These are phyloP conservation scores for Silene coronaria DNA, from an alignment of 179 eudicot species.

Conservation along the genomic window DNA sequence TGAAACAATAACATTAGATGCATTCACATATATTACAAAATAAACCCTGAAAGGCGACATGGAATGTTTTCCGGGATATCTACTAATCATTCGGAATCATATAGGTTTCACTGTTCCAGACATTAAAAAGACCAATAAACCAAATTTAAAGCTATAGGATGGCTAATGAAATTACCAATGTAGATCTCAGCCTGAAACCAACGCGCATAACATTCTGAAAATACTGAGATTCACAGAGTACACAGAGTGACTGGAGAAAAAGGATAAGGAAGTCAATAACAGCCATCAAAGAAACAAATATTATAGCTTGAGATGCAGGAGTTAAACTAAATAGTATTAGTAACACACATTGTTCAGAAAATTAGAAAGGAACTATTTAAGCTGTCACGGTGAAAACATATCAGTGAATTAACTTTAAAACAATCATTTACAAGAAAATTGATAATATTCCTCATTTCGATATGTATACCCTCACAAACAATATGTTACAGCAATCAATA, in stretches of 20 bases:
- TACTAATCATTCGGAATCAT: not conserved
- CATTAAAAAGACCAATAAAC: not conserved
- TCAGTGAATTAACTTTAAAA: not conserved
- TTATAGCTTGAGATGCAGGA: not conserved
- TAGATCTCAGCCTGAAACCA: conserved; percentile 66
- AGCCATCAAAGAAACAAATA: not conserved
- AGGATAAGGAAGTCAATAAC: conserved; percentile 16
- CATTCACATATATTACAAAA: not conserved
- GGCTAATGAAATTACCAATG: conserved; percentile 38
- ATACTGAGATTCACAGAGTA: conserved; percentile 64
- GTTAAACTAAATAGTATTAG: conserved; percentile 4
- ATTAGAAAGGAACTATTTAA: not conserved
- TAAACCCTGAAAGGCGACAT: not conserved
- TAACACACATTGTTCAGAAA: not conserved
- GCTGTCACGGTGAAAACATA: not conserved
- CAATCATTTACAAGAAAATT: not conserved
- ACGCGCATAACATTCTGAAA: conserved; percentile 63
- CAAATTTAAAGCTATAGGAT: not conserved
- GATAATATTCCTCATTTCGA: not conserved
- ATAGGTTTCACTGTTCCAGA: not conserved
- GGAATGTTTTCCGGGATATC: not conserved
- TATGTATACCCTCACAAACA: not conserved
- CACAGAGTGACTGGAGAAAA: conserved; percentile 48
- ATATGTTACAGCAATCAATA: not conserved
- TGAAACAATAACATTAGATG: not conserved